A percentile compares a stretch with the other conserved stretches of the same genome.
Conservation (phyloP, 1,284 basidiomycete genomes). For the Naganishia albida region DNA sequence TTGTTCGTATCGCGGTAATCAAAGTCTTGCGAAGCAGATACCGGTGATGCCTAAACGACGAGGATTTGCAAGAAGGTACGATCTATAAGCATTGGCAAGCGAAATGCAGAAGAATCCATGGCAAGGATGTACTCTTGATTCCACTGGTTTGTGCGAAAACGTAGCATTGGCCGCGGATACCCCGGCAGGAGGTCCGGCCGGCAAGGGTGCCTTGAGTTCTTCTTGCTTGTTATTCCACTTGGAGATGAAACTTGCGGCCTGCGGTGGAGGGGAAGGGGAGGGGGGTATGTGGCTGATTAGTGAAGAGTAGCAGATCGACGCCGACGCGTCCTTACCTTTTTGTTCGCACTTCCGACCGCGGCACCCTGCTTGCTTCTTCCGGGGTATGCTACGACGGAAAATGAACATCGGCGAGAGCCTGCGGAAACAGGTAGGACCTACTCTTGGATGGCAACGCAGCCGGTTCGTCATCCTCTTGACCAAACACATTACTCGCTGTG, state of each 20-base stretch:
- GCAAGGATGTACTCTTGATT: slow-evolving; percentile 32
- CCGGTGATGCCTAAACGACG: slow-evolving; percentile 32
- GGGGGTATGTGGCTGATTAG: slow-evolving; percentile 3
- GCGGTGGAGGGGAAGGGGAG: background rate
- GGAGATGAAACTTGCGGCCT: slow-evolving; percentile 84
- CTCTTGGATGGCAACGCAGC: slow-evolving; percentile 52
- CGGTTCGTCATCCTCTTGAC: slow-evolving; percentile 60
- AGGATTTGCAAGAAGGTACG: slow-evolving; percentile 13
- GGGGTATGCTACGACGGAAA: slow-evolving; percentile 39
- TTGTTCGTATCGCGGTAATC: slow-evolving; percentile 72
- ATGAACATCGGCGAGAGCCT: background rate
- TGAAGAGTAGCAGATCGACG: background rate
- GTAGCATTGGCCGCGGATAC: slow-evolving; percentile 46
- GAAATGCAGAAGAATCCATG: background rate
- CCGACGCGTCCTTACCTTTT: slow-evolving; percentile 65
- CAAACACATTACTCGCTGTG: slow-evolving; percentile 41
- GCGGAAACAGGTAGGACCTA: slow-evolving; percentile 35
- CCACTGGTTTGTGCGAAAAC: slow-evolving; percentile 10
- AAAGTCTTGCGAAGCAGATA: slow-evolving; percentile 59
- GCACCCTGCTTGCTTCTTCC: slow-evolving; percentile 64
- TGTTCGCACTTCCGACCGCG: slow-evolving; percentile 78
- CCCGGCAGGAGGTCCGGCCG: slow-evolving; percentile 28
- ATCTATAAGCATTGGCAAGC: slow-evolving; percentile 4
- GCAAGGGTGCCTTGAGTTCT: slow-evolving; percentile 76
- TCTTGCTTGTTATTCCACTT: slow-evolving; percentile 94